phyloP scores from a whole-genome alignment of 768 basidiomycete genomes.

The Atractiella rhizophila region DNA sequence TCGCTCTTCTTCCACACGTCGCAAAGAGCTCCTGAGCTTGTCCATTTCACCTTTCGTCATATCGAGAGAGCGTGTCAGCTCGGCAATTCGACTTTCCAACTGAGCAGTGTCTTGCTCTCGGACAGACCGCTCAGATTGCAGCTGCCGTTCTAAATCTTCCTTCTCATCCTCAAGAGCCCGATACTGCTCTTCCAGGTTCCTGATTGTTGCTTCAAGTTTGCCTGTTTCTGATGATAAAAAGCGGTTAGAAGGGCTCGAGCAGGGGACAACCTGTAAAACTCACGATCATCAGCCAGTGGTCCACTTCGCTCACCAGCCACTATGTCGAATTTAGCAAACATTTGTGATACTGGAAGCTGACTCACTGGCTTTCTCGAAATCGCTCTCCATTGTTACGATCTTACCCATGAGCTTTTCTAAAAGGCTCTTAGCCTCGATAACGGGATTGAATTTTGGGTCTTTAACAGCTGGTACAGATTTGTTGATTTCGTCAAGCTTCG shows the following conservation, averaged over 20 bases:
- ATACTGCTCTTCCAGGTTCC: slow-evolving; percentile 45
- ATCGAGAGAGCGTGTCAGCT: no score
- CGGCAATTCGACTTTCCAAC: slow-evolving; percentile 5
- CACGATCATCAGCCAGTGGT: no score
- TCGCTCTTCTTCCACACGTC: slow-evolving; percentile 39
- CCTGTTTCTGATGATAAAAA: no score
- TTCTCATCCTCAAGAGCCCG: slow-evolving; percentile 38
- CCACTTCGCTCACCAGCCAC: no score
- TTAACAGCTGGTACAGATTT: slow-evolving; percentile 9
- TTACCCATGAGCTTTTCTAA: slow-evolving; percentile 44
- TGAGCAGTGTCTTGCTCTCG: slow-evolving; percentile 11
- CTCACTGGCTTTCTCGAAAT: slow-evolving; percentile 67
- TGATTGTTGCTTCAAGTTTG: slow-evolving; percentile 44
- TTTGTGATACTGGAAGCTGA: background rate
- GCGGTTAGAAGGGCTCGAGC: slow-evolving; percentile 22
- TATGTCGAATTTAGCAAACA: background rate
- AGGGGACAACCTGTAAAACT: no score
- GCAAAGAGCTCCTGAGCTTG: slow-evolving; percentile 30
- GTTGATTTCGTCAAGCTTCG: slow-evolving; percentile 15
- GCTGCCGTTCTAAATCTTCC: slow-evolving; percentile 24
- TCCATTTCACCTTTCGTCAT: no score
- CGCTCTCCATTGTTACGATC: slow-evolving; percentile 54
- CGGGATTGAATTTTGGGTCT: slow-evolving; percentile 24
- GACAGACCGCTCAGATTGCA: slow-evolving; percentile 14
- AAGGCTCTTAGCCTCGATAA: slow-evolving; percentile 35